phyloP scores from a whole-genome alignment of 228 moss, liverwort and hornwort genomes.

The Sphagnum fallax region DNA sequence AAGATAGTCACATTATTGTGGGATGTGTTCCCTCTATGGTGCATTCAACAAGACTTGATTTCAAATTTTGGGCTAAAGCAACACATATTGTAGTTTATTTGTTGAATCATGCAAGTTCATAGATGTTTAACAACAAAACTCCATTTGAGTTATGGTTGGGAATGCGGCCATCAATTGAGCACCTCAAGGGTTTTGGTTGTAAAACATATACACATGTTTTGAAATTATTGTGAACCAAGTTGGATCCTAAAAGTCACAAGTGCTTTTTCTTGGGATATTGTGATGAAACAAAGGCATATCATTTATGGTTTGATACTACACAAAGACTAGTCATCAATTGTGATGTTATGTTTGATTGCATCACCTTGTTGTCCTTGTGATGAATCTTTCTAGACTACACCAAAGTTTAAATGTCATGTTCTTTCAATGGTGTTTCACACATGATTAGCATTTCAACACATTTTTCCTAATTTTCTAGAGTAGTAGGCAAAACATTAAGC shows the following conservation, averaged over 20 bases:
- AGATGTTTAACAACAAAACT: neutral
- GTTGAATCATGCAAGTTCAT: neutral
- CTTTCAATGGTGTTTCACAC: no score
- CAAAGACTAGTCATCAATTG: neutral
- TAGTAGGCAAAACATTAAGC: no score
- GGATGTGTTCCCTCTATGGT: neutral
- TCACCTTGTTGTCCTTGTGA: no score
- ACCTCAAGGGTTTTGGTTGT: constrained; percentile 7
- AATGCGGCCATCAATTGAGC: neutral
- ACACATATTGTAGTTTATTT: neutral
- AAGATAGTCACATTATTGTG: constrained; percentile 1
- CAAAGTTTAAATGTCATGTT: neutral
- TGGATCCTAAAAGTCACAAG: constrained; percentile 8
- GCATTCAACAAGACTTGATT: neutral
- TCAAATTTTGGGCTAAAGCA: constrained; percentile 10
- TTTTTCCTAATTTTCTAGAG: no score
- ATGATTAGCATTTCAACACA: no score
- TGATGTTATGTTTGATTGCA: neutral
- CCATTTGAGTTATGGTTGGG: neutral
- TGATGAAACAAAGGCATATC: neutral
- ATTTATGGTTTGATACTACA: neutral
- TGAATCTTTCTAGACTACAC: no score
- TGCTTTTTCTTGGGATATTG: constrained; percentile 10
- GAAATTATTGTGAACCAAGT: constrained; percentile 3
- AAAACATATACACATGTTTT: constrained; percentile 1